Conservation (phyloP, 495 filamentous ascomycete species). For the Filosporella fistucella region DNA sequence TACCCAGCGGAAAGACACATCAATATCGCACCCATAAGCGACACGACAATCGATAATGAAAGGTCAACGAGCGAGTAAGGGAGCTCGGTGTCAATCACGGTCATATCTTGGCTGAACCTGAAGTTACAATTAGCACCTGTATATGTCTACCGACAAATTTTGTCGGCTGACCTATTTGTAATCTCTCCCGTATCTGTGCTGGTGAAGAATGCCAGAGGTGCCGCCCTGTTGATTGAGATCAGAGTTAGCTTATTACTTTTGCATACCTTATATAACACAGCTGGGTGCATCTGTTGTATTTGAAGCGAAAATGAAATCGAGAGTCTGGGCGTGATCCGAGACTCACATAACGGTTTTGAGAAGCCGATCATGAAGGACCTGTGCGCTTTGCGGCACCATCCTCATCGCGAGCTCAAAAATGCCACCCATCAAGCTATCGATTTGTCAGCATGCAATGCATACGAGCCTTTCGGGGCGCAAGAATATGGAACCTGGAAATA, state of each 20-base stretch:
- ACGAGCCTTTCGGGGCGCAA: too few relatives aligned
- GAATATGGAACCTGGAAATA: too few relatives aligned
- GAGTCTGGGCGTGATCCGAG: too few relatives aligned
- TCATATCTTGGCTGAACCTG: constrained; percentile 22
- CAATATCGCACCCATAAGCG: constrained; percentile 7
- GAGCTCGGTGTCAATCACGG: constrained; percentile 28
- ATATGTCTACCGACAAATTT: not conserved
- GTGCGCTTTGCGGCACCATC: constrained; percentile 8
- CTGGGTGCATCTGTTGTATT: too few relatives aligned
- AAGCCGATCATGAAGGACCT: constrained; percentile 18
- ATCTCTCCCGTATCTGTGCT: constrained; percentile 22
- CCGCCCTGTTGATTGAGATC: constrained; percentile 17
- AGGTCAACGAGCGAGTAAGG: constrained; percentile 12
- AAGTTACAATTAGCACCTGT: too few relatives aligned
- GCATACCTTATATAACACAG: too few relatives aligned
- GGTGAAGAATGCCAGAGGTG: constrained; percentile 25
- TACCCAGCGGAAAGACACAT: constrained; percentile 24
- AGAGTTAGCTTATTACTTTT: constrained; percentile 12
- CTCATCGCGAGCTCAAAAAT: not conserved
- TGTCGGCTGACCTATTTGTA: constrained; percentile 7
- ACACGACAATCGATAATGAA: not conserved
- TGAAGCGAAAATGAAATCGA: too few relatives aligned
- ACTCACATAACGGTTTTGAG: not conserved
- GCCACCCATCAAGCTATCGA: not conserved
- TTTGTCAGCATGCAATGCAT: too few relatives aligned